Base-by-base conservation (phyloP, 345 rosid genomes). In the Pistacia vera region DNA sequence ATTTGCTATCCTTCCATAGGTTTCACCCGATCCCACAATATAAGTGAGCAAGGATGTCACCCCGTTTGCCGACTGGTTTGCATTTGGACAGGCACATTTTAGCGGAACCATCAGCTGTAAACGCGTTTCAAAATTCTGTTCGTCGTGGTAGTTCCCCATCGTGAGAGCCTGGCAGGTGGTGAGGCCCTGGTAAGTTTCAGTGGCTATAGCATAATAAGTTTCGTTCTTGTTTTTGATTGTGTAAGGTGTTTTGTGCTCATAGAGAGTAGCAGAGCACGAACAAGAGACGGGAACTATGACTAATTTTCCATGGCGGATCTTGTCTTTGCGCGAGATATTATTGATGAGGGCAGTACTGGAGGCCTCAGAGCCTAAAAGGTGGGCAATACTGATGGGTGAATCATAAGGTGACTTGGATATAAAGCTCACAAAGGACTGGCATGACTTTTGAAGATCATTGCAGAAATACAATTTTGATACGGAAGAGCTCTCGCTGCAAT, bases 71-170 rank as follows among this genome's bases (percentile, higher is more conserved):
- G 64, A 51, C 68, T 81, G 84, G 20, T 71, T 74, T 46, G 11
- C 52, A 25, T 70, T 78, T 25, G 84, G 84, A 71, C 84, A 81
- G 1, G 81, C 84, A 66, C 84, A 81, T 63, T 75, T 72, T 41
- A 81, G 49, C 1, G 81, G 81, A 61, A 78, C 41, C 52, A 20
- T 44, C 30, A 78, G 11, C 61, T 66, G 44, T 54, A 2, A 4
- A 8, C 61, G 76, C 4, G 10, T 25, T 25, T 25, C 46, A 2
- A 0, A 1, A 16, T 63, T 46, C 22, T 4, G 22, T 7, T 2
- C 2, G 1, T 2, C 0, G 0, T 25, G 54, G 44, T 74, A 22
- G 70, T 74, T 20, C 25, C 25, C 25, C 25, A 25, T 25, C 25
- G 25, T 25, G 25, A 25, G 25, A 25, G 25, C 25, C 25, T 25